A percentile compares a stretch with the other conserved stretches of the same genome.
phyloP scores from a whole-genome alignment of 2,329 filamentous ascomycete genomes.

The Hypoxylon sp. region DNA sequence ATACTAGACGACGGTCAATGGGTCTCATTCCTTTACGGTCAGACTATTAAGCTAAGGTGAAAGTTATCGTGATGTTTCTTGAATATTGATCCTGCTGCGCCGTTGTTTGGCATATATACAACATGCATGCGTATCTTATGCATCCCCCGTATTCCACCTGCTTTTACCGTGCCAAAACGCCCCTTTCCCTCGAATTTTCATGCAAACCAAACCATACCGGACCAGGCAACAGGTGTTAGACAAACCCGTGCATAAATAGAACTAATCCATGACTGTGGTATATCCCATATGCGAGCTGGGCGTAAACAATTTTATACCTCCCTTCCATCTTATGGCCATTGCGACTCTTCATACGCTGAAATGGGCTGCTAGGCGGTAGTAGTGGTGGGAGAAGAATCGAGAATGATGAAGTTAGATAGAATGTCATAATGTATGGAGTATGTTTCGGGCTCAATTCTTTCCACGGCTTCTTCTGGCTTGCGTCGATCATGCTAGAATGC shows the following conservation, averaged over 20 bases:
- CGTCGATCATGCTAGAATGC: neutral
- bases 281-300: conserved; percentile 30
- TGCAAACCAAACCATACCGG: conserved; percentile 16
- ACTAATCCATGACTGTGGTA: conserved; percentile 6
- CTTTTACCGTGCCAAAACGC: conserved; percentile 11
- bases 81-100: conserved; percentile 19
- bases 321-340: neutral
- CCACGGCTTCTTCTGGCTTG: conserved; percentile 16
- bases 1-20: conserved; percentile 36
- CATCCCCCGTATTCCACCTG: conserved; percentile 1
- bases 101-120: conserved; percentile 22
- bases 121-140: conserved; percentile 28
- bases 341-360: neutral
- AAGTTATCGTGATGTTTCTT: conserved; percentile 23
- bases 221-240: neutral
- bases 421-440: conserved; percentile 11
- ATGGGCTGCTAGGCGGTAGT: neutral
- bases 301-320: conserved; percentile 36
- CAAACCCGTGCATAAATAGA: conserved; percentile 3
- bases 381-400: neutral
- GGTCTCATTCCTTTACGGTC: neutral
- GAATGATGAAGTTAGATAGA: conserved; percentile 1
- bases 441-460: conserved; percentile 17
- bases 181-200: neutral
- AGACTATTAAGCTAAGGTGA: neutral